phyloP scores from a whole-genome alignment of 257 asterid species.

The Nicotiana noctiflora region DNA sequence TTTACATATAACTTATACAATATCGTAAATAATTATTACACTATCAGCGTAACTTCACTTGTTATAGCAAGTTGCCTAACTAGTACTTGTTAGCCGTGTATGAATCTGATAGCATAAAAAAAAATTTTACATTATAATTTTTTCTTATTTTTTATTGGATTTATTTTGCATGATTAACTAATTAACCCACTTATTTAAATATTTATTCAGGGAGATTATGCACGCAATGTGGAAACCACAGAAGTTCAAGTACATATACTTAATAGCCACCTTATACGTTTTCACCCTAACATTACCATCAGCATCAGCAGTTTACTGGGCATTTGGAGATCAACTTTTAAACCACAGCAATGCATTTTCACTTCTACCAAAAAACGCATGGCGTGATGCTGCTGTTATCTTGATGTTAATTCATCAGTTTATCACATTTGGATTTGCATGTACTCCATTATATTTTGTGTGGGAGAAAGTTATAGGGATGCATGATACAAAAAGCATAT shows the following conservation, averaged over 20 bases:
- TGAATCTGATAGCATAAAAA: too few relatives aligned
- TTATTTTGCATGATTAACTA: background rate
- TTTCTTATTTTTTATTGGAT: background rate
- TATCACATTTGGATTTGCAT: conserved; percentile 89
- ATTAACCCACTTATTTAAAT: background rate
- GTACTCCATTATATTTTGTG: conserved; percentile 87
- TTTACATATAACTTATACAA: background rate
- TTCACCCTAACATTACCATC: conserved; percentile 89
- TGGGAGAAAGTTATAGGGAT: conserved; percentile 97
- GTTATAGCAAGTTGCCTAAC: too few relatives aligned
- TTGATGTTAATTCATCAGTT: conserved; percentile 98
- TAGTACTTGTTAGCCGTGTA: too few relatives aligned
- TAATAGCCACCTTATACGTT: conserved; percentile 74
- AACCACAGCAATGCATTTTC: conserved; percentile 82
- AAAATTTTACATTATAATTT: too few relatives aligned
- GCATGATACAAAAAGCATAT: conserved; percentile 84
- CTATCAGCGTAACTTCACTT: too few relatives aligned
- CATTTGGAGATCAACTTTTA: conserved; percentile 79
- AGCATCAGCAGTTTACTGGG: conserved; percentile 91
- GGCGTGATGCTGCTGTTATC: conserved; percentile 88
- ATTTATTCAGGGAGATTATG: conserved; percentile 64
- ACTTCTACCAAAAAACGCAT: conserved; percentile 54
- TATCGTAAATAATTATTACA: too few relatives aligned
- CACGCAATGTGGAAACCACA: conserved; percentile 99
- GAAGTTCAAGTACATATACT: conserved; percentile 88